Base-by-base conservation (phyloP, 2,329 filamentous ascomycete species). In the Fonsecaea monophora region DNA sequence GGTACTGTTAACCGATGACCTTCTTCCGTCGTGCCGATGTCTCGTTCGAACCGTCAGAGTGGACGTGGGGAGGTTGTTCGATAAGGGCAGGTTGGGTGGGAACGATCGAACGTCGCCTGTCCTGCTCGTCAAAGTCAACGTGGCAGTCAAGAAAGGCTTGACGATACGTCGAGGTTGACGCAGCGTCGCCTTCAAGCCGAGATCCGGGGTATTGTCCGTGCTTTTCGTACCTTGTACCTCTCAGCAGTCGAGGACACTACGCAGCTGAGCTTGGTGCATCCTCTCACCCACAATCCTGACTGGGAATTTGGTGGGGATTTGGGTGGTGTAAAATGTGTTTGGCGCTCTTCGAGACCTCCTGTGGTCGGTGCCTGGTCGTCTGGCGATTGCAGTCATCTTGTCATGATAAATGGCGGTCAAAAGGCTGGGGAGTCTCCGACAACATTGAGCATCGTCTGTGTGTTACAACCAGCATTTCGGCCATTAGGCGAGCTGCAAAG, bases 361-460 rank as follows among this genome's bases (percentile, higher is more conserved):
- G 5, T 74, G 75, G 37, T 68, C 71, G 8, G 73, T 84, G 32
- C 82, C 82, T 0, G 82, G 83, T 6, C 15, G 3, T 55, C 15
- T 50, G 9, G 18, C 9, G 8, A 4, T 25, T 25, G 4, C 45
- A 18, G n/a, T 13, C 18, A 50, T 30, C 21, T 13, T 5, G 7
- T 50, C 25, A 6, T 50, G 45, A 50, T 50, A 50, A 25, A 30
- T 21, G 18, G 45, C 8, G 21, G 45, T 25, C 18, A 30, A 9
- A 13, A 13, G 25, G 21, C 30, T 0, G 45, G 18, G 9, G 8
- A 6, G 10, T 13, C n/a, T 15, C 5, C 18, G 12, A 10, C 5
- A 25, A 53, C 7, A 6, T 21, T 45, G 37, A 59, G 15, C 38
- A 59, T n/a, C 45, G 38, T 30, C 18, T 30, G 37, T 25, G 18